Percentiles rank a stretch among this genome's conserved stretches.
phyloP scores from a whole-genome alignment of 257 asterid genomes.

The Solanum sejunctum region DNA sequence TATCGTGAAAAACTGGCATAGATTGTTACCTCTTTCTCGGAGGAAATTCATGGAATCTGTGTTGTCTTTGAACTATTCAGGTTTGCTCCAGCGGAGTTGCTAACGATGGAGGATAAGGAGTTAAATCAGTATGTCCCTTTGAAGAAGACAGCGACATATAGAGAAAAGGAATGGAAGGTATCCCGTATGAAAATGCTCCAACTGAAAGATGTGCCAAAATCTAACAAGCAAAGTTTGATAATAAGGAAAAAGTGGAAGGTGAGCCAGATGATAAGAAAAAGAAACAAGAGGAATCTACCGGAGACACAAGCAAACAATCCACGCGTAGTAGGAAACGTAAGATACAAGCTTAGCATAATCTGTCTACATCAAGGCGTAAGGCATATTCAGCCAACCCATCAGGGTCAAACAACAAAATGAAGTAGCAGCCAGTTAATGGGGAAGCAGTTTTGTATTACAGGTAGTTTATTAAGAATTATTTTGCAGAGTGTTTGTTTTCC shows the following conservation, averaged over 20 bases:
- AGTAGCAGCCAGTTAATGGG: too few relatives aligned
- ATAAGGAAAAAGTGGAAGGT: background rate
- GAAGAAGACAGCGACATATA: conserved; percentile 68
- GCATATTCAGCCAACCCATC: too few relatives aligned
- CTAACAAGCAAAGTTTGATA: conserved; percentile 6
- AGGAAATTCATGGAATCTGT: conserved; percentile 89
- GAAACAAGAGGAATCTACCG: too few relatives aligned
- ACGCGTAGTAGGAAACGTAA: too few relatives aligned
- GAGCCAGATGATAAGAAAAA: too few relatives aligned
- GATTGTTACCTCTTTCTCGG: conserved; percentile 87
- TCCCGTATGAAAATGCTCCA: conserved; percentile 36
- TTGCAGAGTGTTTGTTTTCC: too few relatives aligned
- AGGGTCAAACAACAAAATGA: too few relatives aligned
- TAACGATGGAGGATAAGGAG: conserved; percentile 52
- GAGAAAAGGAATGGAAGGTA: conserved; percentile 74
- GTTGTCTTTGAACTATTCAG: conserved; percentile 58
- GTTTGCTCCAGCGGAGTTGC: conserved; percentile 32
- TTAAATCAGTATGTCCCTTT: conserved; percentile 66
- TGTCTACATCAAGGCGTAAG: too few relatives aligned
- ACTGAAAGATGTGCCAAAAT: conserved; percentile 6
- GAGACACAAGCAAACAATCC: too few relatives aligned
- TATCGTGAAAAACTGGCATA: conserved; percentile 87
- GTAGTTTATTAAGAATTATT: too few relatives aligned
- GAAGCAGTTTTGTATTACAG: too few relatives aligned
- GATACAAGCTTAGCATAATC: too few relatives aligned